Conservation (phyloP, 1,139 yeast genomes). For the Saccharomyces hybrid region DNA sequence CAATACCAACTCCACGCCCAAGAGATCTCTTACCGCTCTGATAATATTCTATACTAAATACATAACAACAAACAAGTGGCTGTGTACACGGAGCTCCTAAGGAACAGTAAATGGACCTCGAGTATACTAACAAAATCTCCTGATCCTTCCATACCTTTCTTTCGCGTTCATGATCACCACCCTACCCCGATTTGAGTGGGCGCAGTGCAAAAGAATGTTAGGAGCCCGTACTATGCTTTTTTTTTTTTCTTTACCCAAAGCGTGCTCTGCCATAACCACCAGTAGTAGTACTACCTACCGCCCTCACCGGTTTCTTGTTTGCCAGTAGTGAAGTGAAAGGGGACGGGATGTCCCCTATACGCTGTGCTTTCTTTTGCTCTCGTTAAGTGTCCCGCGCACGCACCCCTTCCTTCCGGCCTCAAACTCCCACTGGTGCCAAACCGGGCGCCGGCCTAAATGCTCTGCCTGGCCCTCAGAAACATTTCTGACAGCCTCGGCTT, state of each 20-base stretch:
- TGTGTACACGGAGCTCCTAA: background rate
- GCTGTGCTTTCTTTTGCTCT: background rate
- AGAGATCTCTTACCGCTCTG: too few species aligned
- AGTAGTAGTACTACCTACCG: background rate
- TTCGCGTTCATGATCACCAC: background rate
- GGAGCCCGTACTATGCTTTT: background rate
- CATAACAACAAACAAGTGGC: background rate
- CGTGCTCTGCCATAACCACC: background rate
- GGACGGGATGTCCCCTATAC: background rate
- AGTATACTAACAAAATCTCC: background rate
- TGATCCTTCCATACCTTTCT: background rate
- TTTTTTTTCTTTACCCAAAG: background rate
- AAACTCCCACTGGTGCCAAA: background rate
- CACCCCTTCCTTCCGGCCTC: background rate
- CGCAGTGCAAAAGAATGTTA: background rate
- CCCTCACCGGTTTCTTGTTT: background rate
- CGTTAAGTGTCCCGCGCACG: background rate
- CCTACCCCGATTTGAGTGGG: background rate
- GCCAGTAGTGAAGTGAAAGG: background rate
- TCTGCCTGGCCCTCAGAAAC: background rate
- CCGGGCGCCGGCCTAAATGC: background rate
- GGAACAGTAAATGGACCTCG: background rate
- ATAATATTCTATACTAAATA: too few species aligned
- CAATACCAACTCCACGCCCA: background rate
- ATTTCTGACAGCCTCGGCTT: background rate